Evolutionary conservation across 441 rosid genomes (phyloP).

Genomic region (Corymbia calophylla): DNA sequence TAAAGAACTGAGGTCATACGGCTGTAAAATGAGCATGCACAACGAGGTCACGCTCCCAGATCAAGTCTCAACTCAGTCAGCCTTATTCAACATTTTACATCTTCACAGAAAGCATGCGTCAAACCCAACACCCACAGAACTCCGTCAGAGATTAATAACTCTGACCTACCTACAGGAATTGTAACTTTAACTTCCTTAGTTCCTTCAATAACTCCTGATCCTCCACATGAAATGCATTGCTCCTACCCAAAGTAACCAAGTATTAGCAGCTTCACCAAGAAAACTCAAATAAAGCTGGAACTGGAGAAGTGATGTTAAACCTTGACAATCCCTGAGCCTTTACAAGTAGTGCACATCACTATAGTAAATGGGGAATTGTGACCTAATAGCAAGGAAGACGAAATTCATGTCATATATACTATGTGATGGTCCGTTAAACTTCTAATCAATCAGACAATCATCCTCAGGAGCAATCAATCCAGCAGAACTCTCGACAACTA

Average conservation of each 20-base stretch:
- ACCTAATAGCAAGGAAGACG: conserved; percentile 37
- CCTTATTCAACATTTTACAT: background rate
- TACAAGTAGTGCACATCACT: conserved; percentile 63
- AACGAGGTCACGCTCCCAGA: background rate
- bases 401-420: background rate
- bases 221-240: conserved; percentile 57
- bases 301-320: conserved; percentile 23
- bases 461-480: conserved; percentile 8
- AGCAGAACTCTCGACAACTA: conserved; percentile 2
- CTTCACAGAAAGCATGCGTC: background rate
- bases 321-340: conserved; percentile 70
- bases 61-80: too few relatives aligned
- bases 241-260: conserved; percentile 35
- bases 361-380: conserved; percentile 77
- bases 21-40: background rate
- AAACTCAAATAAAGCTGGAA: background rate
- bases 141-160: conserved; percentile 5
- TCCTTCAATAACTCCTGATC: conserved; percentile 81
- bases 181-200: conserved; percentile 59
- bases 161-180: conserved; percentile 69
- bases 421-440: background rate
- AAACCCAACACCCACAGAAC: background rate
- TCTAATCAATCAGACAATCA: background rate
- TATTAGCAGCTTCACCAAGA: background rate
- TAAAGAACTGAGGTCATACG: background rate